Evolutionary conservation across 2,329 filamentous ascomycete genomes (phyloP).

Genomic region (Botrytis medusae): DNA sequence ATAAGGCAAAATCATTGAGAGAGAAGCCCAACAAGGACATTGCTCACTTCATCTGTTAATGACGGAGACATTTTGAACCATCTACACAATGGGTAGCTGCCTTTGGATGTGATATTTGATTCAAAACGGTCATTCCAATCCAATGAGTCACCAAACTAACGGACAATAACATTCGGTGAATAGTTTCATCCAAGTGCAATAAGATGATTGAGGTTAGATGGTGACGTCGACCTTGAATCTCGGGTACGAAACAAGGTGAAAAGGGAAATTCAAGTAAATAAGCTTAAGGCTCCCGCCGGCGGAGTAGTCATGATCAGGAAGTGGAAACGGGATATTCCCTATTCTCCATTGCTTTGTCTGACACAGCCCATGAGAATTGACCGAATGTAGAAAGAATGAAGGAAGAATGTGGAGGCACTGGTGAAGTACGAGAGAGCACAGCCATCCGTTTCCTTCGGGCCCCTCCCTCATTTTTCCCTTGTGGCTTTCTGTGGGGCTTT

Average conservation of each 20-base stretch:
- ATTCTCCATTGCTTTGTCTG: neutral
- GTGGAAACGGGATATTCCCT: neutral
- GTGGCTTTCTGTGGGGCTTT: slow-evolving; percentile 3
- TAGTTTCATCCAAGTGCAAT: neutral
- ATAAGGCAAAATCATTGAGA: neutral
- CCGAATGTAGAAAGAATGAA: slow-evolving; percentile 7
- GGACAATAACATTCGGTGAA: slow-evolving; percentile 12
- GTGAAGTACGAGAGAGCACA: slow-evolving; percentile 6
- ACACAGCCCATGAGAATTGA: neutral
- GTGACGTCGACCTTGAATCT: neutral
- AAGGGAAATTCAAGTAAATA: neutral
- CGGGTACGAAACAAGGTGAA: neutral
- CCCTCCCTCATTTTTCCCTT: neutral
- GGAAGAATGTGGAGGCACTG: slow-evolving; percentile 11
- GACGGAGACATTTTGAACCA: neutral
- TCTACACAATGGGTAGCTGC: slow-evolving; percentile 12
- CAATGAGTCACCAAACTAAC: slow-evolving; percentile 14
- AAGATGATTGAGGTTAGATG: neutral
- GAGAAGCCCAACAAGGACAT: neutral
- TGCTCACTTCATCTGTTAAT: neutral
- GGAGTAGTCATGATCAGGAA: neutral
- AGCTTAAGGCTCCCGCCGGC: slow-evolving; percentile 5
- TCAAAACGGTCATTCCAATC: neutral
- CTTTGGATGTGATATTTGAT: neutral
- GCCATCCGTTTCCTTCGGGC: neutral